A percentile compares a stretch with the other conserved stretches of the same genome.
These are phyloP conservation scores for Dipteronia dyeriana DNA, from an alignment of 345 rosid genomes.

Conservation along the genomic window DNA sequence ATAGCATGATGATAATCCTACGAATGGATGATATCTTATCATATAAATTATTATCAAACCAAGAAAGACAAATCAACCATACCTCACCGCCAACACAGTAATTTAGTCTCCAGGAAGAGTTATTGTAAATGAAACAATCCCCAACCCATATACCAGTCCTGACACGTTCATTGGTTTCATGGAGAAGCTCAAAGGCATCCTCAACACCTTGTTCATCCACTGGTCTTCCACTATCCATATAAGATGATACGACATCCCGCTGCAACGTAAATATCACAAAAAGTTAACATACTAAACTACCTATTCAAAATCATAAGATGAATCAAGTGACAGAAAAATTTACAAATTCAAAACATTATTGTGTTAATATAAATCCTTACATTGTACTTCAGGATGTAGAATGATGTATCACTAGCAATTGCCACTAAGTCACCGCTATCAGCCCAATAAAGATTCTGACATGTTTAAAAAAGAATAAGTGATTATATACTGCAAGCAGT, in stretches of 20 bases:
- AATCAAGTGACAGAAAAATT: background rate
- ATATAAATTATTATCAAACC: constrained; percentile 9
- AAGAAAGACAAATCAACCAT: constrained; percentile 24
- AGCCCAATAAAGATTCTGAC: constrained; percentile 98
- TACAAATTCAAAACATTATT: constrained; percentile 13
- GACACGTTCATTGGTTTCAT: constrained; percentile 97
- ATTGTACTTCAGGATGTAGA: constrained; percentile 92
- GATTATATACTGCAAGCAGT: background rate
- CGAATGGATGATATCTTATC: background rate
- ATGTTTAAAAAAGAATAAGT: constrained; percentile 25
- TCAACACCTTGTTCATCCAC: constrained; percentile 98
- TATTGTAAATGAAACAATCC: constrained; percentile 98
- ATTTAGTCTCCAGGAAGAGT: constrained; percentile 97
- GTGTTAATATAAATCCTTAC: constrained; percentile 45
- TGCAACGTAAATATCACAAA: constrained; percentile 44
- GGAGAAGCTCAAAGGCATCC: constrained; percentile 98
- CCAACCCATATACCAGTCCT: constrained; percentile 99
- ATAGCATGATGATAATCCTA: background rate
- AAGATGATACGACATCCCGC: constrained; percentile 87
- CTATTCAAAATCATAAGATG: background rate
- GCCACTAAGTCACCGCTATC: constrained; percentile 98
- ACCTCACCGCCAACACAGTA: constrained; percentile 99
- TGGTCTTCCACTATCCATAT: constrained; percentile 85
- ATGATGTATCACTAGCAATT: constrained; percentile 93
- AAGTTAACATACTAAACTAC: background rate